Conservation (phyloP, 345 rosid genomes). For the Heritiera littoralis region DNA sequence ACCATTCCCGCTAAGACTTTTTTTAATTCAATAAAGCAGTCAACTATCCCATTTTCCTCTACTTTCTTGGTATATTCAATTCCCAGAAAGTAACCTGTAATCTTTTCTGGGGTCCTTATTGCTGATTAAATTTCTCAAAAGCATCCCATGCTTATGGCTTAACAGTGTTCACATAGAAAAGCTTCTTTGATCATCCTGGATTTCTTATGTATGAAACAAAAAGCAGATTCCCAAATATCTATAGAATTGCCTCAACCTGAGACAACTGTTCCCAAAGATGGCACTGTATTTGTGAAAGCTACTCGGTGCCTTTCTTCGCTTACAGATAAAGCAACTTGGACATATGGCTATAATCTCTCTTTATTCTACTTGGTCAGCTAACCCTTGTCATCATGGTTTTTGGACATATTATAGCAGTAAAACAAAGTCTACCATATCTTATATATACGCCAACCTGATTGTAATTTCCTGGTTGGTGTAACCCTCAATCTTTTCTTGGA, state of each 20-base stretch:
- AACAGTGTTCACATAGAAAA: background rate
- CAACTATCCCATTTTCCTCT: background rate
- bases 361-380: background rate
- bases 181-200: background rate
- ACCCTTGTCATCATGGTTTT: background rate
- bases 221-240: slow-evolving; percentile 10
- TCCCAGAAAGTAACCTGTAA: background rate
- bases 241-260: background rate
- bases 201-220: slow-evolving; percentile 12
- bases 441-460: background rate
- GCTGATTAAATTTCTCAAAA: background rate
- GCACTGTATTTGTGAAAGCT: slow-evolving; percentile 4
- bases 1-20: background rate
- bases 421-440: background rate
- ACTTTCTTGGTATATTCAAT: background rate
- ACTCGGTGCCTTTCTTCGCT: background rate
- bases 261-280: background rate
- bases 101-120: background rate
- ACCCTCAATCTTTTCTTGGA: background rate
- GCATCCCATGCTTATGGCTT: background rate
- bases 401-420: background rate
- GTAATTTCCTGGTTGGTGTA: background rate
- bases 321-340: slow-evolving; percentile 7
- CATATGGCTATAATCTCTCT: background rate
- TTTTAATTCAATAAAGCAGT: background rate